Base-by-base conservation (phyloP, 352 stramenopile species). In the Pythium oligandrum region DNA sequence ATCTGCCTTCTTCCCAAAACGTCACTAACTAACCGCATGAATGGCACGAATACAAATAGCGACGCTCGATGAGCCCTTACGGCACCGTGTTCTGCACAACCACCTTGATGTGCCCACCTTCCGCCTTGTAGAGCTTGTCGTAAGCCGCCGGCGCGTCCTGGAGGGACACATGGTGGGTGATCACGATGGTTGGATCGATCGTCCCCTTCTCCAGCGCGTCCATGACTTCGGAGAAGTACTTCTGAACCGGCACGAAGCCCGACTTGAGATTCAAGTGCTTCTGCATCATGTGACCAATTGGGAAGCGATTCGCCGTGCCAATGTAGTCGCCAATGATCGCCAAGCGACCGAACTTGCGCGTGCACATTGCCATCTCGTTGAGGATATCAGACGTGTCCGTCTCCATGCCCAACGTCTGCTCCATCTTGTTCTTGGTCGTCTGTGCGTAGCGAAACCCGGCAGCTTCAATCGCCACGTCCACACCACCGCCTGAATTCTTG, bases 381-480 rank as follows among this genome's bases (percentile, higher is more conserved):
- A 67, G 49, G 39, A 72, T 59, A n/a, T 73, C 69, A 11, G 54
- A 40, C 30, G 59, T 59, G 30, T 66, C 65, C 2, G 57, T 61
- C 33, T 73, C 56, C 39, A 63, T 50, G 1, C 67, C 64, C 0
- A 71, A 42, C 17, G 54, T 48, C 36, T 59, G 60, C 53, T 79
- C 59, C 4, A 75, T 36, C 39, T 46, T 61, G 51, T 72, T 39
- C 11, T 12, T 51, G 46, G 37, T 40, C 6, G 53, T 61, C 31
- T 70, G 57, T 11, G 63, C 51, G 40, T 51, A 61, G 35, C 67
- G 66, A 32, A 72, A 74, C 2, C 70, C 67, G 3, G 61, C 59
- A 2, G 67, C 61, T n/a, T 76, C 70, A 17, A 79, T 79, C 26
- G 61, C 55, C 17, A 74, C 70, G 48, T 79, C 70, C 6, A 69